A percentile compares a stretch with the other conserved stretches of the same genome.
Conservation (phyloP, 208 protist genomes). For the Naegleria fowleri region DNA sequence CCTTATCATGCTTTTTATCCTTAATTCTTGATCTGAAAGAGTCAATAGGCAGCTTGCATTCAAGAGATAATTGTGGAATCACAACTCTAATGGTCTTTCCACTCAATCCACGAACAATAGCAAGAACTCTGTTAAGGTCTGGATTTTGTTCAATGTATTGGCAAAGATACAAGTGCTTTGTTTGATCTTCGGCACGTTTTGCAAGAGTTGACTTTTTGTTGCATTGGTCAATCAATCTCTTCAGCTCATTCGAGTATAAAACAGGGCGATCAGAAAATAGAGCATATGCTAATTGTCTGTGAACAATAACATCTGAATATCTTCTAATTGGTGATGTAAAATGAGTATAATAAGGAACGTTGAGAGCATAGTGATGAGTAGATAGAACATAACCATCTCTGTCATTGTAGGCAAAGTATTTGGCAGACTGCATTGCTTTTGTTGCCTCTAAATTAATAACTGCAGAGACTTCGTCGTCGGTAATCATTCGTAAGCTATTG, state of each 20-base stretch:
- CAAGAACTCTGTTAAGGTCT: background rate
- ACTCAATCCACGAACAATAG: background rate
- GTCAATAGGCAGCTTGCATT: background rate
- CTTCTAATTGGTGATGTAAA: constrained; percentile 49
- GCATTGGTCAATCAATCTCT: background rate
- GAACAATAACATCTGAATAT: constrained; percentile 47
- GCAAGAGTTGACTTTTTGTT: background rate
- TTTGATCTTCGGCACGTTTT: background rate
- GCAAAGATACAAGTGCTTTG: background rate
- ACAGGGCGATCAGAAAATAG: background rate
- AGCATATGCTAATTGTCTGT: constrained; percentile 34
- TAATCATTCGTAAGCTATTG: background rate
- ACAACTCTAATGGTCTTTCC: background rate
- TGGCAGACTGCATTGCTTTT: background rate
- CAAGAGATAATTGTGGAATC: background rate
- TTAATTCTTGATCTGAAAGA: background rate
- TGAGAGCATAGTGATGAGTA: constrained; percentile 34
- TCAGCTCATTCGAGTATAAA: background rate
- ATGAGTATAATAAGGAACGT: constrained; percentile 43
- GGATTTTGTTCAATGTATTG: background rate
- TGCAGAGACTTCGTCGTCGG: background rate
- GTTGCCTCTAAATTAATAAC: background rate
- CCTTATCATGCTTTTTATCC: background rate
- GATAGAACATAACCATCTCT: background rate
- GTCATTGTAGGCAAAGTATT: background rate